Evolutionary conservation across 2,329 filamentous ascomycete species (phyloP), one percentile per base, ranked within the genome.

Genomic region (Didymella sp.): DNA sequence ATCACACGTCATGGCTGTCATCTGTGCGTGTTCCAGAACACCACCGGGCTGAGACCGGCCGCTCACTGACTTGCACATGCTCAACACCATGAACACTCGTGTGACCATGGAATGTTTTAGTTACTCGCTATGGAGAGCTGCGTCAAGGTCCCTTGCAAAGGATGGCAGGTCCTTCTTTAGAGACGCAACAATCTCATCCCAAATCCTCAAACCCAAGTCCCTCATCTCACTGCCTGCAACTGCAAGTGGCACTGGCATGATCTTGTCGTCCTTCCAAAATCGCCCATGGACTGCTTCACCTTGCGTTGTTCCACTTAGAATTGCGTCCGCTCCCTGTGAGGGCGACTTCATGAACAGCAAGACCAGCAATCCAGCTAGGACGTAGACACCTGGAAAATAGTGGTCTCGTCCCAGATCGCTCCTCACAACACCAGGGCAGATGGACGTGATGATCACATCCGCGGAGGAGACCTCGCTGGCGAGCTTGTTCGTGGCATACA

Each of bases 381-480:
- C 38, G 28, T 53, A 64, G 4, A 72, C 13, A 6, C 69, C 69
- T 6, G 70, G 68, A 22, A 70, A 70, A 44, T 64, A 65, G 35
- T 68, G 67, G 17, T 75, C 74, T 28, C 74, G 66, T 0, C 62
- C 72, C 13, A 77, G 61, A 15, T 72, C 56, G 4, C 71, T 71
- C 9, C 60, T 60, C 13, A 73, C 73, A 33, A 60, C 40, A 8
- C 75, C 74, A 7, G 73, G 75, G 49, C 73, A 76, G 6, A 75
- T 60, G n/a, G 73, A 75, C 31, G 71, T 74, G 24, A 76, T 69
- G 51, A 75, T 68, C 9, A 75, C 71, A 24, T 75, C 68, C 25
- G 44, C 59, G 13, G 71, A 70, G 2, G 64, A 70, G 6, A 68
- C 53, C 13, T 67, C 53, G 24, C 59, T 60, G 1, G 73, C 72